phyloP scores from a whole-genome alignment of 2,329 filamentous ascomycete genomes.

The Calonectria hawksworthii region DNA sequence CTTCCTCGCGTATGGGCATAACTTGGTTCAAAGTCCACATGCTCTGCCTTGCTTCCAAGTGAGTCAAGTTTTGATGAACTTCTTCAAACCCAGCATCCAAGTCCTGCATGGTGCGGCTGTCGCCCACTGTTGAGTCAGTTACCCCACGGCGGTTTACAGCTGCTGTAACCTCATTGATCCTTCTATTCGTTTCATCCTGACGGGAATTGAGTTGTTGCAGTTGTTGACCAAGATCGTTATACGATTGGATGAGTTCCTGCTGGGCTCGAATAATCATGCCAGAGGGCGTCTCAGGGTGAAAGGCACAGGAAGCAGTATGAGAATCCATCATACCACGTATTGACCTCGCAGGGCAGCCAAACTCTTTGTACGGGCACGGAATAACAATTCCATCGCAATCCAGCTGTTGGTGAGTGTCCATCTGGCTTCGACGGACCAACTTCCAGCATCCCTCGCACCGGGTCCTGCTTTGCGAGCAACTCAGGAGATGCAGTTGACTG shows the following conservation, averaged over 20 bases:
- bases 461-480: slow-evolving; percentile 62
- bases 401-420: slow-evolving; percentile 61
- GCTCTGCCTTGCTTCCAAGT: slow-evolving; percentile 71
- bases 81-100: slow-evolving; percentile 65
- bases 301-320: slow-evolving; percentile 65
- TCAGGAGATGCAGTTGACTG: slow-evolving; percentile 51
- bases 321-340: slow-evolving; percentile 55
- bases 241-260: slow-evolving; percentile 61
- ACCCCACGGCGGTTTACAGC: slow-evolving; percentile 53
- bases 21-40: slow-evolving; percentile 74
- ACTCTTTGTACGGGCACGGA: slow-evolving; percentile 60
- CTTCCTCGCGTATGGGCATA: slow-evolving; percentile 72
- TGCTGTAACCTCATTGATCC: slow-evolving; percentile 57
- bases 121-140: slow-evolving; percentile 62
- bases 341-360: slow-evolving; percentile 53
- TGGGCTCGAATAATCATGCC: slow-evolving; percentile 65
- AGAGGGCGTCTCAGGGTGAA: slow-evolving; percentile 64
- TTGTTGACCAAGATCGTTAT: slow-evolving; percentile 52
- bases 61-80: slow-evolving; percentile 68
- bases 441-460: slow-evolving; percentile 65
- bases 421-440: slow-evolving; percentile 58
- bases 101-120: slow-evolving; percentile 61
- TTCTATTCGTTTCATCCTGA: slow-evolving; percentile 51
- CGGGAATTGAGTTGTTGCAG: slow-evolving; percentile 52
- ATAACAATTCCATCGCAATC: slow-evolving; percentile 66